phyloP scores from a whole-genome alignment of 306 rosid species.

The Cucurbita argyrosperma region DNA sequence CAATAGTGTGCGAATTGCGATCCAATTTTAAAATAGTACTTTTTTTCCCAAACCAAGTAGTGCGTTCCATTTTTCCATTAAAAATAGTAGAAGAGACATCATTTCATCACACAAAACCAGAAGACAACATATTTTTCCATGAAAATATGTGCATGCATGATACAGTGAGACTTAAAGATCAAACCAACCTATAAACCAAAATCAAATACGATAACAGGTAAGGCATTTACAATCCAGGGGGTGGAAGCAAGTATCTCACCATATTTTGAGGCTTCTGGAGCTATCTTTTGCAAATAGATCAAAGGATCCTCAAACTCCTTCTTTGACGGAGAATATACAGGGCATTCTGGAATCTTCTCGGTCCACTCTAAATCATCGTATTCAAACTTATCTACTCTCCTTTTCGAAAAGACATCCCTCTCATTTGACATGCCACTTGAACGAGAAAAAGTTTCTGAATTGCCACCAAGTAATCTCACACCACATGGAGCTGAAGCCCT shows the following conservation, averaged over 20 bases:
- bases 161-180: background rate
- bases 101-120: background rate
- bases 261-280: slow-evolving; percentile 93
- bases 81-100: background rate
- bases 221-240: background rate
- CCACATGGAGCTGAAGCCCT: slow-evolving; percentile 70
- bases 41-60: background rate
- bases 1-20: background rate
- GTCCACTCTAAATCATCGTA: slow-evolving; percentile 74
- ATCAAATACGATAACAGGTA: background rate
- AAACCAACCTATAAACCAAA: background rate
- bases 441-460: slow-evolving; percentile 17
- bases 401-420: slow-evolving; percentile 40
- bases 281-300: slow-evolving; percentile 81
- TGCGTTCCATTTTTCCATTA: background rate
- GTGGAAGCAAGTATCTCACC: slow-evolving; percentile 27
- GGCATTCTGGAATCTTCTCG: slow-evolving; percentile 74
- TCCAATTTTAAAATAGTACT: background rate
- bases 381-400: slow-evolving; percentile 79
- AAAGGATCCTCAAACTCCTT: slow-evolving; percentile 93
- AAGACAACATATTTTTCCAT: background rate
- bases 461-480: slow-evolving; percentile 40
- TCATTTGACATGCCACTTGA: slow-evolving; percentile 14
- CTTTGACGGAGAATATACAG: slow-evolving; percentile 74
- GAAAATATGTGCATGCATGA: background rate